Evolutionary conservation across 208 protist genomes (phyloP), one percentile per base, ranked within the genome.

Genomic region (Trypanosoma mega): DNA sequence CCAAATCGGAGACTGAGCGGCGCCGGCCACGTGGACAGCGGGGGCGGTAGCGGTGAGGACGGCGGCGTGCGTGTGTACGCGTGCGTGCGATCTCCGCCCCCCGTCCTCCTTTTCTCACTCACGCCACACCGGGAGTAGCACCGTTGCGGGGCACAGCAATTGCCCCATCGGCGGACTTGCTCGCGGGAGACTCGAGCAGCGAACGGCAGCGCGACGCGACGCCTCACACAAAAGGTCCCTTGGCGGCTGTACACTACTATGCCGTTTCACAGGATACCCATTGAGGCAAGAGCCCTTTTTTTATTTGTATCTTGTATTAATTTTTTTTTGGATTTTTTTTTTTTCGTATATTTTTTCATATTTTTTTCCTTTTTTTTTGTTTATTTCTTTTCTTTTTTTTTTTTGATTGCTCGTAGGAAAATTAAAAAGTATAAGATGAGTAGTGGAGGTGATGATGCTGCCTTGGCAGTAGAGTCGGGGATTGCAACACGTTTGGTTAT

Each of bases 401-500:
- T 2, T 69, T 45, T 37, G 65, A 44, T 65, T 45, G 21, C 53
- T 53, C 36, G 39, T 45, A 48, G n/a, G n/a, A n/a, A n/a, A n/a
- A n/a, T n/a, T n/a, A n/a, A n/a, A n/a, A n/a, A n/a, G n/a, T n/a
- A 63, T 31, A 43, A 37, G 14, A 63, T 55, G 53, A 50, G 20
- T 62, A 41, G 23, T 47, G 39, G 20, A 52, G 43, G 8, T 44
- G 23, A 23, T 5, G 36, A 24, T 16, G 31, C 36, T 1, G 16
- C 3, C 20, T 9, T 61, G 8, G 34, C 37, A 3, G 14, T 11
- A n/a, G 33, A 18, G 9, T n/a, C 21, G 16, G 34, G 8, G n/a
- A 12, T 16, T 14, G 36, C 2, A 3, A 50, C 59, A 3, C 83
- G 86, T 23, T 78, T 99, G 14, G 98, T 99, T 36, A 98, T 99